Conservation (phyloP, 768 basidiomycete genomes). For the Kwoniella bestiolae region DNA sequence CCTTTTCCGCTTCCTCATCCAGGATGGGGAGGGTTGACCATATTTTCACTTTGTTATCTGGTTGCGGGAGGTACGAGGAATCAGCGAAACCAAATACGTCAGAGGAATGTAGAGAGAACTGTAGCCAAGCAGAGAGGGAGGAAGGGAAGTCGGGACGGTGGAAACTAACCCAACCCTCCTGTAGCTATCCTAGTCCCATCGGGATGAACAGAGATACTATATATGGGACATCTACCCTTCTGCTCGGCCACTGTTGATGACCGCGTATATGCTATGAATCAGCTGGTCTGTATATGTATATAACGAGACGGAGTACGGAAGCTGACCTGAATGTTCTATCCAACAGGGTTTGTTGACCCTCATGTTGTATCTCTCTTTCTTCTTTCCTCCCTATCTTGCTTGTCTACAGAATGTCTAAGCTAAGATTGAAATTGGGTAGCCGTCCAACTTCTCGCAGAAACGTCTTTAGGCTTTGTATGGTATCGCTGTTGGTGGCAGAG, state of each 20-base stretch:
- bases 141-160: neutral
- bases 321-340: slow-evolving; percentile 55
- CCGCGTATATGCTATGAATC: neutral
- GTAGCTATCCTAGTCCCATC: slow-evolving; percentile 97
- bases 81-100: neutral
- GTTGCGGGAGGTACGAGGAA: neutral
- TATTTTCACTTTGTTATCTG: slow-evolving; percentile 90
- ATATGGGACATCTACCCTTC: slow-evolving; percentile 83
- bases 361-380: slow-evolving; percentile 32
- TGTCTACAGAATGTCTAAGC: too few species aligned
- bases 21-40: slow-evolving; percentile 97
- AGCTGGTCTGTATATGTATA: neutral
- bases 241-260: slow-evolving; percentile 50
- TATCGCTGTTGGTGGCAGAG: too few species aligned
- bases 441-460: too few species aligned
- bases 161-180: slow-evolving; percentile 69
- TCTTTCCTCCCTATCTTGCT: neutral
- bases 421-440: too few species aligned
- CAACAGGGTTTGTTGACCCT: slow-evolving; percentile 53
- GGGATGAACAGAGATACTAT: slow-evolving; percentile 90
- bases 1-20: slow-evolving; percentile 67
- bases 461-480: too few species aligned
- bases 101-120: neutral
- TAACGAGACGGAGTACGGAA: neutral
- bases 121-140: neutral